A percentile compares a stretch with the other conserved stretches of the same genome.
Conservation (phyloP, 257 asterid species). For the Echium plantagineum region DNA sequence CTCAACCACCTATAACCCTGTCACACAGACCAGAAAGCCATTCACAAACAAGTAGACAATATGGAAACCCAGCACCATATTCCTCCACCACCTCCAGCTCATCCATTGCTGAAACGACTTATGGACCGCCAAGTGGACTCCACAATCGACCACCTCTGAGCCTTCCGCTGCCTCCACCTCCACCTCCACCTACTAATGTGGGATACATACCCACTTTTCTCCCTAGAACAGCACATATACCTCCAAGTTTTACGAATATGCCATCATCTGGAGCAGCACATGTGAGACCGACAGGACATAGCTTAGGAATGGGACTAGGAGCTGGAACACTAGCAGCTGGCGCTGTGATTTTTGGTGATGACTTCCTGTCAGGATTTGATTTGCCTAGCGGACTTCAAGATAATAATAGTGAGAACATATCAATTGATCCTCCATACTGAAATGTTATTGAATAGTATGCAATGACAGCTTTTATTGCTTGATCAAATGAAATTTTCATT, state of each 20-base stretch:
- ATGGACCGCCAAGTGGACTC: slow-evolving; percentile 12
- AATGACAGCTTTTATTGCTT: not conserved
- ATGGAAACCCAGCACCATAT: slow-evolving; percentile 22
- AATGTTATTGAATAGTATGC: not conserved
- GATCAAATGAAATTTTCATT: not conserved
- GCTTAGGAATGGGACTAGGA: slow-evolving; percentile 58
- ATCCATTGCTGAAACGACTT: slow-evolving; percentile 18
- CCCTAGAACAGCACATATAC: slow-evolving; percentile 28
- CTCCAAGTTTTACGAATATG: slow-evolving; percentile 37
- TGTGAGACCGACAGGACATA: slow-evolving; percentile 34
- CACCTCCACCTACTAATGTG: slow-evolving; percentile 45
- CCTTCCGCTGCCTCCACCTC: slow-evolving; percentile 15
- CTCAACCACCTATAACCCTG: slow-evolving; percentile 13
- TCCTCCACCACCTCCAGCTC: slow-evolving; percentile 28
- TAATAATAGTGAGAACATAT: slow-evolving; percentile 25
- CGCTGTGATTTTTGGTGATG: slow-evolving; percentile 68
- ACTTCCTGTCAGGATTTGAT: slow-evolving; percentile 58
- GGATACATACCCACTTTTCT: slow-evolving; percentile 38
- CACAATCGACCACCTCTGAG: slow-evolving; percentile 22
- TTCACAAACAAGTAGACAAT: slow-evolving; percentile 17
- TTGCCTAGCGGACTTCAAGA: slow-evolving; percentile 27
- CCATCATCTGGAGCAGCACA: slow-evolving; percentile 39
- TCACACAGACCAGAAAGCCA: slow-evolving; percentile 21
- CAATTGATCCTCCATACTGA: slow-evolving; percentile 44
- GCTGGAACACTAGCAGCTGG: slow-evolving; percentile 83